Base-by-base conservation (phyloP, 805 yeast genomes). In the Kazachstania africana region DNA sequence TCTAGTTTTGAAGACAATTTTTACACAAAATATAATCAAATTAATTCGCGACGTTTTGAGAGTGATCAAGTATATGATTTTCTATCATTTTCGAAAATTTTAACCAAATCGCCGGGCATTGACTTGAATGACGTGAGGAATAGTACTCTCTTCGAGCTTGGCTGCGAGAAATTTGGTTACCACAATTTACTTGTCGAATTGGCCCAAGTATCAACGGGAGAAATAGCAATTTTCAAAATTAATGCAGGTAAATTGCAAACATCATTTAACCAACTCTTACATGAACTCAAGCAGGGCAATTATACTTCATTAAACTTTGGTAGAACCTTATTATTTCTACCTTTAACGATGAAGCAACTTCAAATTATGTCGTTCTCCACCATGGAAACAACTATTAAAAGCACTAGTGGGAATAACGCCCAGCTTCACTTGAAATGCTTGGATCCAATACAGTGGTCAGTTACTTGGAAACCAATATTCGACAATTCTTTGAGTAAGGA, bases 201-300 rank as follows among this genome's bases (percentile, higher is more conserved):
- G 3, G 32, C 41, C n/a, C 47, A 47, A 26, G 40, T 53, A 16
- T 17, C 32, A n/a, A 44, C 34, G 25, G 53, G 51, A 3, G 46
- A 42, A 19, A 16, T 53, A 21, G 55, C 53, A 4, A 39, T 54
- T 4, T 48, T 50, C 28, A 44, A 40, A 25, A 40, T 51, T 5
- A 43, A 43, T 27, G 37, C 47, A 6, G 47, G 47, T 3, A 34
- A 37, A 18, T 40, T 29, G 38, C 49, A 19, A 8, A 19, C 22
- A 19, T 19, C 10, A 6, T 19, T 19, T 19, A 10, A 19, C 6
- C 6, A 19, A 19, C 6, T 19, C 22, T 8, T 6, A 19, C 6
- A 34, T 6, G 35, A 36, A 23, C 21, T 48, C 8, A 20, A 34
- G 2, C 24, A 28, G 8, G 42, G 43, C 6, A 35, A 40, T 12